Evolutionary conservation across 768 basidiomycete species (phyloP).

Genomic region (Candolleomyces eurysporus): DNA sequence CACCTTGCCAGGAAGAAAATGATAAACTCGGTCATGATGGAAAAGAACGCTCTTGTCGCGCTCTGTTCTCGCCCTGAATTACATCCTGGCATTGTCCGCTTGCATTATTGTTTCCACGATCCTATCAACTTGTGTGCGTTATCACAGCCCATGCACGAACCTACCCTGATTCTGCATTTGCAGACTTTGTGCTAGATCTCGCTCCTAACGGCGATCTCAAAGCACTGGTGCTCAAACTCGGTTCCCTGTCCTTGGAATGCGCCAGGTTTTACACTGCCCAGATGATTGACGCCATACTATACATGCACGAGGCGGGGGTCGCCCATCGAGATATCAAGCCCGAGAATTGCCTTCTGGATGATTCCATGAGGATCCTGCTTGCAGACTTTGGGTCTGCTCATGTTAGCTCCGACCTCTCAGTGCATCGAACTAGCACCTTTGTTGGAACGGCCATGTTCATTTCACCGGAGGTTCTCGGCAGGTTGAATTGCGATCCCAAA

Average conservation of each 20-base stretch:
- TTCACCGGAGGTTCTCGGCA: conserved; percentile 47
- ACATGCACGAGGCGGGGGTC: conserved; percentile 88
- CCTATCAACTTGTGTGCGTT: conserved; percentile 80
- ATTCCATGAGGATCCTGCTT: conserved; percentile 84
- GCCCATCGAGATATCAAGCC: conserved; percentile 91
- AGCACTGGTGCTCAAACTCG: conserved; percentile 65
- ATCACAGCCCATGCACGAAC: neutral
- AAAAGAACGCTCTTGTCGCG: conserved; percentile 73
- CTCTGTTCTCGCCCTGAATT: conserved; percentile 52
- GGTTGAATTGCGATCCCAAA: conserved; percentile 68
- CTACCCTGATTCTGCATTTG: conserved; percentile 11
- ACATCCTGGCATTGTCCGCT: conserved; percentile 79
- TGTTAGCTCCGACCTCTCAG: conserved; percentile 42
- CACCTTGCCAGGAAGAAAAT: conserved; percentile 80
- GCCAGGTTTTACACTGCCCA: conserved; percentile 87
- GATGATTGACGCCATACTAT: conserved; percentile 82
- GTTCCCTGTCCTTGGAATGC: conserved; percentile 81
- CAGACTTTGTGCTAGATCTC: conserved; percentile 79
- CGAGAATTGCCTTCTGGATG: conserved; percentile 89
- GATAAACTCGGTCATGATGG: conserved; percentile 71
- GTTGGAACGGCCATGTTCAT: conserved; percentile 28
- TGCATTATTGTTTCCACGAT: conserved; percentile 87
- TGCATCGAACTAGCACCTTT: conserved; percentile 30
- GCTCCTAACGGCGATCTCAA: conserved; percentile 79
- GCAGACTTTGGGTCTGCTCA: conserved; percentile 96